phyloP scores from a whole-genome alignment of 148 eudicot species.

The Limonium bicolor region DNA sequence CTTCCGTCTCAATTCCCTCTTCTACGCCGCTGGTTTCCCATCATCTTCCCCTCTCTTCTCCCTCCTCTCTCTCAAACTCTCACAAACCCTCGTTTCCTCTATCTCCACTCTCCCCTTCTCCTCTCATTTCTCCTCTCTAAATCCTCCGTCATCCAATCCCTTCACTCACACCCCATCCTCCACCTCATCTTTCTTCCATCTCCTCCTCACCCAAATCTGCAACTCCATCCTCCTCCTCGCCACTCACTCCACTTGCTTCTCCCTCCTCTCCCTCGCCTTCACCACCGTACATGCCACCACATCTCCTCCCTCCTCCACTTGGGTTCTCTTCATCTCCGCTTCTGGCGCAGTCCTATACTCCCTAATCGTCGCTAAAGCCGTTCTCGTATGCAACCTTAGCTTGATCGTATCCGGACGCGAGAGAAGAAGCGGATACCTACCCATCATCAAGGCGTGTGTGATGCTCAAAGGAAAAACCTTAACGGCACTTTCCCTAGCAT shows the following conservation, averaged over 20 bases:
- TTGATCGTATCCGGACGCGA: slow-evolving; percentile 25
- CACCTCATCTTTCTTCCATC: slow-evolving; percentile 10
- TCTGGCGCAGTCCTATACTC: slow-evolving; percentile 37
- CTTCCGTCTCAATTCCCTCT: slow-evolving; percentile 22
- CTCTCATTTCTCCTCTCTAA: slow-evolving; percentile 65
- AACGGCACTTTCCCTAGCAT: slow-evolving; percentile 44
- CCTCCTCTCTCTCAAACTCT: slow-evolving; percentile 41
- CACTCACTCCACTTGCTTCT: slow-evolving; percentile 50
- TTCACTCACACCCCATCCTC: slow-evolving; percentile 2
- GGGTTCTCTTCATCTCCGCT: slow-evolving; percentile 21
- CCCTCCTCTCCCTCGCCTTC: slow-evolving; percentile 28
- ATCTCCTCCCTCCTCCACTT: slow-evolving; percentile 10
- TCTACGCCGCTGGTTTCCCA: slow-evolving; percentile 40
- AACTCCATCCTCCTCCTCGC: slow-evolving; percentile 16
- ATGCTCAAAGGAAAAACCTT: slow-evolving; percentile 35
- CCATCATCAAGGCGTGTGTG: slow-evolving; percentile 41
- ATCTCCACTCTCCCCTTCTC: slow-evolving; percentile 38
- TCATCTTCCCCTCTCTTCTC: slow-evolving; percentile 22
- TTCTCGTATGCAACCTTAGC: slow-evolving; percentile 41
- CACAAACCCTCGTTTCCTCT: slow-evolving; percentile 45
- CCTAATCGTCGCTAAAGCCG: slow-evolving; percentile 40
- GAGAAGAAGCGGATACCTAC: slow-evolving; percentile 24
- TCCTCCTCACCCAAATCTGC: slow-evolving; percentile 23
- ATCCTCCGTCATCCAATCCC: slow-evolving; percentile 29
- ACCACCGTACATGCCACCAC: slow-evolving; percentile 18